Evolutionary conservation across 2,329 filamentous ascomycete genomes (phyloP).

Genomic region (Cyphellophora europaea): DNA sequence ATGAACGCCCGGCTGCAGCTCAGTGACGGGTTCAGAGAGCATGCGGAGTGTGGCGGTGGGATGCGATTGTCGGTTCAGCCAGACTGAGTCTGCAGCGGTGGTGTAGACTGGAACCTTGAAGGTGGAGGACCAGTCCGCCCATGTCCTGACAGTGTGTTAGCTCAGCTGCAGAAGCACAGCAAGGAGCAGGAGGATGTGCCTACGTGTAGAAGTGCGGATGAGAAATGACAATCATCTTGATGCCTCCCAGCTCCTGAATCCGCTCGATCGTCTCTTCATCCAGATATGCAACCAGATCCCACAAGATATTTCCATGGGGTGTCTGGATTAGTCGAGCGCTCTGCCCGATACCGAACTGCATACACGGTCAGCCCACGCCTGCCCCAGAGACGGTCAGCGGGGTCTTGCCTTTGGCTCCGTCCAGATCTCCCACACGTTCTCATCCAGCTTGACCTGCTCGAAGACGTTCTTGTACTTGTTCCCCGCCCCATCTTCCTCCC

Average conservation of each 20-base stretch:
- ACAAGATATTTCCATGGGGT: slow-evolving; percentile 60
- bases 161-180: neutral
- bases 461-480: slow-evolving; percentile 12
- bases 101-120: slow-evolving; percentile 66
- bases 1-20: slow-evolving; percentile 36
- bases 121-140: slow-evolving; percentile 60
- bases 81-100: slow-evolving; percentile 54
- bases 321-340: slow-evolving; percentile 61
- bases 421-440: slow-evolving; percentile 12
- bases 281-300: slow-evolving; percentile 67
- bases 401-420: slow-evolving; percentile 18
- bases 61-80: slow-evolving; percentile 45
- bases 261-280: slow-evolving; percentile 51
- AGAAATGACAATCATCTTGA: slow-evolving; percentile 64
- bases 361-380: neutral
- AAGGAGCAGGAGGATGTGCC: slow-evolving; percentile 3
- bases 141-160: slow-evolving; percentile 34
- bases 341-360: slow-evolving; percentile 64
- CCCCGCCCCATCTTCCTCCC: neutral
- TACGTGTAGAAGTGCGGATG: slow-evolving; percentile 73
- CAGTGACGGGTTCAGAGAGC: slow-evolving; percentile 11
- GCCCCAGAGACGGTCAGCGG: too few species aligned
- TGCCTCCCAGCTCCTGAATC: slow-evolving; percentile 53
- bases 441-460: slow-evolving; percentile 10
- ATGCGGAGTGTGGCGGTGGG: slow-evolving; percentile 28